A percentile compares a stretch with the other conserved stretches of the same genome.
These are phyloP conservation scores for Acer campestre DNA, from an alignment of 345 rosid genomes.

Conservation along the genomic window DNA sequence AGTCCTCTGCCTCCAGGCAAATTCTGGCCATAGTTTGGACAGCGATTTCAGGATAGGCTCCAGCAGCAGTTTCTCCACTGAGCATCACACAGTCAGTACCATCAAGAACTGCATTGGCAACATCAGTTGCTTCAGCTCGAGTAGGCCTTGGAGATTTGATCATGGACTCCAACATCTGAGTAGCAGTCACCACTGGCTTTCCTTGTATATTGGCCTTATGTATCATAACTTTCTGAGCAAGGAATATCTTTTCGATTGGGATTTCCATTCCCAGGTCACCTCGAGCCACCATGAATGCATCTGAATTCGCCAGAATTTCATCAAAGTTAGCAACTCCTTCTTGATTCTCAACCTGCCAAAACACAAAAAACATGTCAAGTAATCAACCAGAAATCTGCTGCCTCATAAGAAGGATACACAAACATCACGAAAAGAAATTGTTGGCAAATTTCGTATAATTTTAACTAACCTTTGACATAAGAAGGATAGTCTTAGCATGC, in stretches of 20 bases:
- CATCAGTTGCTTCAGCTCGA: constrained; percentile 79
- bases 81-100: constrained; percentile 82
- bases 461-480: constrained; percentile 56
- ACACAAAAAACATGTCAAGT: not conserved
- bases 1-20: constrained; percentile 65
- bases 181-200: constrained; percentile 62
- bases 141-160: constrained; percentile 70
- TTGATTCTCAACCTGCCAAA: constrained; percentile 66
- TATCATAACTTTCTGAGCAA: constrained; percentile 75
- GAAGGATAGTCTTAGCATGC: constrained; percentile 49
- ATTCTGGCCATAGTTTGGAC: constrained; percentile 68
- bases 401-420: not conserved
- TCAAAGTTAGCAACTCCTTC: constrained; percentile 70
- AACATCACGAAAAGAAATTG: not conserved
- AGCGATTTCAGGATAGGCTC: constrained; percentile 62
- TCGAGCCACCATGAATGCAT: constrained; percentile 84
- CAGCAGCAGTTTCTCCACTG: constrained; percentile 78
- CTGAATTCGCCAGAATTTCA: constrained; percentile 56
- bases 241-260: constrained; percentile 70
- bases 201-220: constrained; percentile 59
- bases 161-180: constrained; percentile 77
- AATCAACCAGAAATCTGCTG: constrained; percentile 1
- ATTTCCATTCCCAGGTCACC: constrained; percentile 86
- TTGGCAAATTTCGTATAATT: not conserved
- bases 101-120: constrained; percentile 78